Percentiles rank a stretch among this genome's conserved stretches.
phyloP scores from a whole-genome alignment of 257 asterid genomes.

The Primulina huaijiensis region DNA sequence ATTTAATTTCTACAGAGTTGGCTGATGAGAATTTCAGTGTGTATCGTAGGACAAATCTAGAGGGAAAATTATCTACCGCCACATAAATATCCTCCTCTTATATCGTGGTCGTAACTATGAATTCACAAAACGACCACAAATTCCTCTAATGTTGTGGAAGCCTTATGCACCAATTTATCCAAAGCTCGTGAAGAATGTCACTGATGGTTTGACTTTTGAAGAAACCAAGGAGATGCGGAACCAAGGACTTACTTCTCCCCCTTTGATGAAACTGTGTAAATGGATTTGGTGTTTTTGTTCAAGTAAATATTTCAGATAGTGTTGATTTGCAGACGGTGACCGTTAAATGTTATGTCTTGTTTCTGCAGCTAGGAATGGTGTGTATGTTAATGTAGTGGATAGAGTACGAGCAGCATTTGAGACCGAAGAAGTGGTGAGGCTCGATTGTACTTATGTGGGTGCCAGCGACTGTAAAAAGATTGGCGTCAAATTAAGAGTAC shows the following conservation, averaged over 20 bases:
- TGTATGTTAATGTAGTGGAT: constrained; percentile 75
- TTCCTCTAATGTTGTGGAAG: constrained; percentile 81
- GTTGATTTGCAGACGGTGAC: neutral
- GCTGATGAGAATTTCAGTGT: constrained; percentile 47
- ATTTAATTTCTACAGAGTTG: neutral
- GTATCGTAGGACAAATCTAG: constrained; percentile 76
- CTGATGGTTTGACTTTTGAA: constrained; percentile 77
- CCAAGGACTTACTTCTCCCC: constrained; percentile 69
- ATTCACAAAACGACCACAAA: constrained; percentile 41
- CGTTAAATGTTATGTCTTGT: constrained; percentile 16
- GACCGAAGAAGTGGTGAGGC: constrained; percentile 68
- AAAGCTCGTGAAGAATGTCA: constrained; percentile 79
- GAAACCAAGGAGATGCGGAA: constrained; percentile 76
- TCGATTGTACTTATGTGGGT: constrained; percentile 76
- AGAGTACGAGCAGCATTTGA: constrained; percentile 68
- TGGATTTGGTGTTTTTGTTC: constrained; percentile 1
- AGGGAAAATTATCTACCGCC: constrained; percentile 70
- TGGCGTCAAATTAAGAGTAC: constrained; percentile 81
- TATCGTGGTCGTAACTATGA: constrained; percentile 82
- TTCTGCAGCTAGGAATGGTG: constrained; percentile 81
- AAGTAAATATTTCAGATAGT: neutral
- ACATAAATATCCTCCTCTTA: constrained; percentile 52
- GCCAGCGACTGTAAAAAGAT: constrained; percentile 85
- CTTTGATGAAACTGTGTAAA: constrained; percentile 81
- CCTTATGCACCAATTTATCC: constrained; percentile 83